Evolutionary conservation across 208 protist species (phyloP).

Genomic region (Leishmania major): DNA sequence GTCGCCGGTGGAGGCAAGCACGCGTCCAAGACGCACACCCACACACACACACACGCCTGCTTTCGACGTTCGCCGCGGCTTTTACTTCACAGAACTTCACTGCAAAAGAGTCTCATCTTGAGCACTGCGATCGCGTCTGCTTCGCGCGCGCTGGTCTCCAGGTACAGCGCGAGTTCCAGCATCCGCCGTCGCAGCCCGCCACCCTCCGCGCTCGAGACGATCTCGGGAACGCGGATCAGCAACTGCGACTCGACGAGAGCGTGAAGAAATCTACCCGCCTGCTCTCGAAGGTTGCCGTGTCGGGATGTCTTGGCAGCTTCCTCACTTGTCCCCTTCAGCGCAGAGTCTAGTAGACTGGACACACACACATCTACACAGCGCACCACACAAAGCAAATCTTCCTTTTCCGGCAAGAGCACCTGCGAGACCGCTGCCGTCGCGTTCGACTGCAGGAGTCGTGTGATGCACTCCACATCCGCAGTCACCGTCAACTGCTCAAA

Average conservation of each 20-base stretch:
- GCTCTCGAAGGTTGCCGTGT: not conserved
- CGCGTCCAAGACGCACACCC: not conserved
- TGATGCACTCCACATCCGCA: constrained; percentile 3
- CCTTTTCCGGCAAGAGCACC: constrained; percentile 15
- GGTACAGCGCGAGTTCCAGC: constrained; percentile 2
- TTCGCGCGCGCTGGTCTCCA: constrained; percentile 2
- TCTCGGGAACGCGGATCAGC: constrained; percentile 1
- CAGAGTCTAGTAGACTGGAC: not conserved
- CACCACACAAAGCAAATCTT: constrained; percentile 3
- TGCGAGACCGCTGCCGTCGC: not conserved
- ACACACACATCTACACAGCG: constrained; percentile 2
- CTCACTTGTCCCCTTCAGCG: not conserved
- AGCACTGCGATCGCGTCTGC: constrained; percentile 4
- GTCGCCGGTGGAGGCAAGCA: no score
- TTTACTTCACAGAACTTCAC: not conserved
- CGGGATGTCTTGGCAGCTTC: not conserved
- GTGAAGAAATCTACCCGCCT: constrained; percentile 14
- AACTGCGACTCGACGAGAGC: constrained; percentile 13
- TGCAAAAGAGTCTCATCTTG: constrained; percentile 23
- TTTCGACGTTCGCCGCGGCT: not conserved
- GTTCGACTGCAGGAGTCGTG: constrained; percentile 10
- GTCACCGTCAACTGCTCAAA: constrained; percentile 2
- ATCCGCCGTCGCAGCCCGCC: not conserved
- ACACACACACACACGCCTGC: not conserved
- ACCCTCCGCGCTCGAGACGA: not conserved